These are phyloP conservation scores for Colletotrichum musae DNA, from an alignment of 2,329 filamentous ascomycete genomes.

Conservation along the genomic window DNA sequence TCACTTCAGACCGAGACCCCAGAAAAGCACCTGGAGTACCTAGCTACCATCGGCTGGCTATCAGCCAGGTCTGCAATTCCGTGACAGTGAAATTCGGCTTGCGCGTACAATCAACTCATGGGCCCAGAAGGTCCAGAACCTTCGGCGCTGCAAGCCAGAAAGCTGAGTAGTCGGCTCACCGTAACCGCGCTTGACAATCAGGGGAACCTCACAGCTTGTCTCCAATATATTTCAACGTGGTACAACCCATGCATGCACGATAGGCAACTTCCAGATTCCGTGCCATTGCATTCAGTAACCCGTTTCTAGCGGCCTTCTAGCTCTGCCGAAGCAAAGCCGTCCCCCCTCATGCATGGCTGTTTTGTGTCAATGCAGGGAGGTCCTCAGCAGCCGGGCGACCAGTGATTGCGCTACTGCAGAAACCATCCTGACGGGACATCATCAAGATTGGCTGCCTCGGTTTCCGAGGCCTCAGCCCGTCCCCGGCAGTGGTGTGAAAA, in stretches of 20 bases:
- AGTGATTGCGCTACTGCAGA: background rate
- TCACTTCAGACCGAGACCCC: background rate
- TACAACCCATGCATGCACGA: background rate
- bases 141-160: too few species aligned
- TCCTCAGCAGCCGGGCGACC: background rate
- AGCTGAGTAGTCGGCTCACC: too few species aligned
- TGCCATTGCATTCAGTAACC: conserved; percentile 1
- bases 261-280: background rate
- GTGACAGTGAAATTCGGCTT: background rate
- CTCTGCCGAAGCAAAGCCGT: background rate
- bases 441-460: too few species aligned
- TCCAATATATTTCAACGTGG: background rate
- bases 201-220: background rate
- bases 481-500: conserved; percentile 50
- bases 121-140: too few species aligned
- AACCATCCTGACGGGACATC: too few species aligned
- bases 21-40: conserved; percentile 12
- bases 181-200: background rate
- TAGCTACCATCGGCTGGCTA: background rate
- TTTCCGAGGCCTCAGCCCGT: conserved; percentile 13
- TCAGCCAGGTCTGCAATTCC: too few species aligned
- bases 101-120: background rate
- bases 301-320: conserved; percentile 32
- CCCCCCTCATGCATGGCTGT: background rate
- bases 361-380: background rate